Percentiles rank a stretch among this genome's conserved stretches.
These are phyloP conservation scores for Podospora conica DNA, from an alignment of 495 filamentous ascomycete species.

Conservation along the genomic window DNA sequence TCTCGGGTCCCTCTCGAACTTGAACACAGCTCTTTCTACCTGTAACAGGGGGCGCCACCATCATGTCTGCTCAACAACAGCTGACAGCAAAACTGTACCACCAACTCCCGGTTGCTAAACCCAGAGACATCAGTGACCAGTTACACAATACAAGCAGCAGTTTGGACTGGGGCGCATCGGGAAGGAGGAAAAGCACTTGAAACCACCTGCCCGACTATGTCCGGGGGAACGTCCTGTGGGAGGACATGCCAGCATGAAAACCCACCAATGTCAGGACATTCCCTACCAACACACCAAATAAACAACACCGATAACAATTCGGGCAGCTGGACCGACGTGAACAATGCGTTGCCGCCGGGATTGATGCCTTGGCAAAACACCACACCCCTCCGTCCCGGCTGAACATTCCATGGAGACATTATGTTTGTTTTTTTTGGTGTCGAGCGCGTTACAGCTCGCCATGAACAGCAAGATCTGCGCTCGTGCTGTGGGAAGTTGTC, in stretches of 20 bases:
- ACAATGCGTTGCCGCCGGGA: neutral
- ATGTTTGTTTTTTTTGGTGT: neutral
- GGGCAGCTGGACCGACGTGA: neutral
- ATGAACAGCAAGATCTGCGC: neutral
- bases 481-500: neutral
- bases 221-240: neutral
- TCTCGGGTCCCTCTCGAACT: neutral
- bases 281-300: neutral
- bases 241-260: neutral
- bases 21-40: neutral
- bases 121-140: neutral
- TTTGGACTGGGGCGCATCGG: neutral
- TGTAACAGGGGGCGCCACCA: neutral
- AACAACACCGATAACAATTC: neutral
- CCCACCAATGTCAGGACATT: neutral
- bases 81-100: neutral
- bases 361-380: neutral
- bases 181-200: neutral
- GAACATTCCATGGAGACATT: neutral
- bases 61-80: neutral
- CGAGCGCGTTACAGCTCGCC: neutral
- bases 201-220: no score
- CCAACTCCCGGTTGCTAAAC: no score
- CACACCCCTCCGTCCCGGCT: neutral
- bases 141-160: no score